Percentiles rank a stretch among this genome's conserved stretches.
phyloP scores from a whole-genome alignment of 1,284 basidiomycete genomes.

The Schizophyllum amplum region DNA sequence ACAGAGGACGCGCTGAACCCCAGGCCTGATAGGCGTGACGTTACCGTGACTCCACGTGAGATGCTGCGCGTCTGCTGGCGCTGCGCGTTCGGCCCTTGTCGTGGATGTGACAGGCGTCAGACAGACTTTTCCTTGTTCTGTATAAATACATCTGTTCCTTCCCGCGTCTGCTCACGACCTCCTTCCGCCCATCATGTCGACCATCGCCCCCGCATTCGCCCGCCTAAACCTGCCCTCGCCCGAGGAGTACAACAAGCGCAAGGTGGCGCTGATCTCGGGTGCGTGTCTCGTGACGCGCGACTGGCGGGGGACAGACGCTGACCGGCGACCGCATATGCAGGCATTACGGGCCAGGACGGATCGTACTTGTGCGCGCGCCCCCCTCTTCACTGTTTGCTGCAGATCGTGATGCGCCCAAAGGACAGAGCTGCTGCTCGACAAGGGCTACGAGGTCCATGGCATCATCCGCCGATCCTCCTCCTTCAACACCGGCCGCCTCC shows the following conservation, averaged over 20 bases:
- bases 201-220: constrained; percentile 26
- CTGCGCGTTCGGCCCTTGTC: too few relatives aligned
- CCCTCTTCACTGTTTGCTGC: constrained; percentile 6
- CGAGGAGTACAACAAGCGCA: constrained; percentile 76
- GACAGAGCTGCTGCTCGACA: constrained; percentile 75
- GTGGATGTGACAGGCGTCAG: too few relatives aligned
- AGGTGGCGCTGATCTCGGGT: constrained; percentile 87
- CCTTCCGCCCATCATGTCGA: background rate
- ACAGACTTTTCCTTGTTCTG: too few relatives aligned
- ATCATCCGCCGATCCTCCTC: constrained; percentile 91
- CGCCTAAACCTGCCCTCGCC: constrained; percentile 56
- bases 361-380: constrained; percentile 65
- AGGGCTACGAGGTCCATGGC: constrained; percentile 89
- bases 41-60: too few relatives aligned
- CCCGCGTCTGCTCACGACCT: background rate
- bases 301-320: background rate
- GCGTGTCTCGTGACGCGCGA: constrained; percentile 16
- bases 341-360: constrained; percentile 89
- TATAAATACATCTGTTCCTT: background rate
- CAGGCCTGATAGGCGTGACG: too few relatives aligned
- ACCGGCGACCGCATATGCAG: constrained; percentile 29
- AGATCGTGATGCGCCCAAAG: constrained; percentile 27
- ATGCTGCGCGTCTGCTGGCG: too few relatives aligned
- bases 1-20: too few relatives aligned
- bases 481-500: constrained; percentile 88